Base-by-base conservation (phyloP, 2,329 filamentous ascomycete species). In the Ampelomyces quisqualis region DNA sequence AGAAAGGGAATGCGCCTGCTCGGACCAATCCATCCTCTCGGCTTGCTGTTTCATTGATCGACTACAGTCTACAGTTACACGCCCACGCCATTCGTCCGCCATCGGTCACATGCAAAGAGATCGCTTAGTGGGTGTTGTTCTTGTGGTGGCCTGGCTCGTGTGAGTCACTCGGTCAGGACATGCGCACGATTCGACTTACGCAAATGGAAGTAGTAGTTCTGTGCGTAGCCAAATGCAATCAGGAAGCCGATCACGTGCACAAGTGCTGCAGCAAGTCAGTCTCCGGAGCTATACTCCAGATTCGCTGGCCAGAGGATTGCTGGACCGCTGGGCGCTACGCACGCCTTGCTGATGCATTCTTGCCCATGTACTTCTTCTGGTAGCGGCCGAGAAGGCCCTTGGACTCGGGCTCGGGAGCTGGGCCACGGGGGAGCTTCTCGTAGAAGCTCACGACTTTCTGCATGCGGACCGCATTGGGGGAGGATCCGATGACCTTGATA, bases 131-230 rank as follows among this genome's bases (percentile, higher is more conserved):
- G 80, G 89, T 88, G 75, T 98, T 94, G 86, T 98, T 97, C 88
- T 98, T 98, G 87, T 97, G 91, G 83, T 98, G 91, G 65, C 93
- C 93, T 98, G 60, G 39, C 38, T 31, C 45, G 30, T 39, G 41
- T 57, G 21, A 53, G 51, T 68, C 52, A 48, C 24, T 30, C 21
- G 14, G 18, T 27, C 44, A 28, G 27, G 14, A 26, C 7, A n/a
- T 24, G 45, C 43, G 55, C 36, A 39, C 31, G 17, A 21, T 14
- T 34, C 41, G 23, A 83, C 88, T 74, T 84, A 98, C 93, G 89
- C 67, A 98, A 81, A 77, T 98, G 94, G 88, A 95, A 97, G 82
- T 98, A 97, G 85, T 98, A 98, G 78, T 95, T 90, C 77, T 97
- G 89, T 63, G 86, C 87, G 75, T 98, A 98, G 65, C 93, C 91